Conservation (phyloP, 345 rosid genomes). For the Citrus trifoliata region DNA sequence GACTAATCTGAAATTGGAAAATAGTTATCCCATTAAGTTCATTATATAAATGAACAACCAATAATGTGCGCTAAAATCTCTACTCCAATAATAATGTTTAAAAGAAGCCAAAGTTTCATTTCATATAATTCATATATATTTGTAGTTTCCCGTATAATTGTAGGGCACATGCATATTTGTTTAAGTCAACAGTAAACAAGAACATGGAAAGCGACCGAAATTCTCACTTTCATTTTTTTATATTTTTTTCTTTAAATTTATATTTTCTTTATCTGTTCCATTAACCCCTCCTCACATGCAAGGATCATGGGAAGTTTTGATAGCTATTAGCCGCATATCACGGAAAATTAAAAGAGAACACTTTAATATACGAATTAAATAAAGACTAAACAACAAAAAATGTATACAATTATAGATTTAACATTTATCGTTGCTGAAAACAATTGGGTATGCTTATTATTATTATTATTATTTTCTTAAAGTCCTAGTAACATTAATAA, state of each 20-base stretch:
- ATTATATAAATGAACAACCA: not conserved
- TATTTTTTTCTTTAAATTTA: not conserved
- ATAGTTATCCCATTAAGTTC: not conserved
- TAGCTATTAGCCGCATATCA: conserved; percentile 53
- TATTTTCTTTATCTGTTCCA: not conserved
- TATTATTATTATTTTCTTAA: not conserved
- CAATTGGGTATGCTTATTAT: not conserved
- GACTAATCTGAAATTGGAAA: conserved; percentile 7
- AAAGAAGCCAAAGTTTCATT: not conserved
- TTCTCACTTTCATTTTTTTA: conserved; percentile 20
- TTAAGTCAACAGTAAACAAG: conserved; percentile 20
- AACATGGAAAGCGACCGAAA: conserved; percentile 33
- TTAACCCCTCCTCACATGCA: conserved; percentile 49
- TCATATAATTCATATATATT: not conserved
- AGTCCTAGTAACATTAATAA: not conserved
- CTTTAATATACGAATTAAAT: not conserved
- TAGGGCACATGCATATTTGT: conserved; percentile 23
- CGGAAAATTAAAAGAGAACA: conserved; percentile 21
- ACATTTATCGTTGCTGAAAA: not conserved
- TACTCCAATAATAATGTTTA: not conserved
- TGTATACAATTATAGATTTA: not conserved
- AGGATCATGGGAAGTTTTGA: conserved; percentile 63
- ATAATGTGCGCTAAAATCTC: conserved; percentile 3
- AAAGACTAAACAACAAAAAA: not conserved
- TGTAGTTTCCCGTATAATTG: not conserved